These are phyloP conservation scores for Chernovozyma aurita DNA, from an alignment of 1,139 yeast genomes.

Conservation along the genomic window DNA sequence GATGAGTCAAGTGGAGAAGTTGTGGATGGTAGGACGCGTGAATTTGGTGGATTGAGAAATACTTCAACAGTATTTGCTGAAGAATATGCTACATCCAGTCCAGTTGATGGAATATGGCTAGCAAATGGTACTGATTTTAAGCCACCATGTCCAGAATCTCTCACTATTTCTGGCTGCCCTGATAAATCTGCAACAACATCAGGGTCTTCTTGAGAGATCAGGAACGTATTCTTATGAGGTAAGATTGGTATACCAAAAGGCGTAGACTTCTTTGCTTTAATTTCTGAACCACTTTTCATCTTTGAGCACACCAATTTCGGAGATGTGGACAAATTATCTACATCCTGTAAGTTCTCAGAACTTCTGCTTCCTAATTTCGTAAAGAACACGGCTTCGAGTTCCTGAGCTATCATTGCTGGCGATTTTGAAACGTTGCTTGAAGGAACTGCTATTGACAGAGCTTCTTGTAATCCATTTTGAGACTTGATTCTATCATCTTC, in stretches of 20 bases:
- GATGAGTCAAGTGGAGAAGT: too few relatives aligned
- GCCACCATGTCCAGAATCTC: too few relatives aligned
- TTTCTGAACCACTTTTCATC: not conserved
- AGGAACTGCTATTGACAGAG: conserved; percentile 13
- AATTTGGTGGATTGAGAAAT: too few relatives aligned
- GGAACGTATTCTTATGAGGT: too few relatives aligned
- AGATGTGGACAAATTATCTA: not conserved
- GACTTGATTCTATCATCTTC: conserved; percentile 15
- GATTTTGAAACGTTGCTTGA: not conserved
- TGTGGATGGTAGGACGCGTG: too few relatives aligned
- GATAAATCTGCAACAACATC: too few relatives aligned
- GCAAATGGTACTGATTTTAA: too few relatives aligned
- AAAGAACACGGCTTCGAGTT: conserved; percentile 6
- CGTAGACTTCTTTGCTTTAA: not conserved
- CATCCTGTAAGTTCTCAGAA: not conserved
- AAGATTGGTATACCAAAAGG: conserved; percentile 6
- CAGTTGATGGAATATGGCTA: too few relatives aligned
- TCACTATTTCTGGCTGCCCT: too few relatives aligned
- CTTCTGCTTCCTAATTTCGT: not conserved
- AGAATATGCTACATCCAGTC: too few relatives aligned
- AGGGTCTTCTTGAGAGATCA: too few relatives aligned
- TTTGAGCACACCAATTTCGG: not conserved
- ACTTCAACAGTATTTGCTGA: too few relatives aligned
- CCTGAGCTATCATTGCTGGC: not conserved
- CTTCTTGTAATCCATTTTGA: conserved; percentile 12